A percentile compares a stretch with the other conserved stretches of the same genome.
These are phyloP conservation scores for Corniculantispora saksenae DNA, from an alignment of 2,329 filamentous ascomycete species.

Conservation along the genomic window DNA sequence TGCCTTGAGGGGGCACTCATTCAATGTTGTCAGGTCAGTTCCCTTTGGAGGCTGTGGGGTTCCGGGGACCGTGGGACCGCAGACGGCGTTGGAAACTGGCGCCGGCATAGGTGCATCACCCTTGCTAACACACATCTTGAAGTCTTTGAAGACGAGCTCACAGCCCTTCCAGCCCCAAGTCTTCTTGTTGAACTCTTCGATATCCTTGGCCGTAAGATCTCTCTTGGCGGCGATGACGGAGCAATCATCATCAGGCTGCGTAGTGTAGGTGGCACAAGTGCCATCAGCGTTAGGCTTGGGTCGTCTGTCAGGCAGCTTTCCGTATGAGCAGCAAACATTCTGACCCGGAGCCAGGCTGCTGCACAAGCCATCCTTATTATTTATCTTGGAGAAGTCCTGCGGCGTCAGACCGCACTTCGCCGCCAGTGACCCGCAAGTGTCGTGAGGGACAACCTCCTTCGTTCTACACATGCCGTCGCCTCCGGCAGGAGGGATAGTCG, in stretches of 20 bases:
- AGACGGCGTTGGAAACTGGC: conserved; percentile 28
- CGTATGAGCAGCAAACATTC: conserved; percentile 38
- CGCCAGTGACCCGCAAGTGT: conserved; percentile 39
- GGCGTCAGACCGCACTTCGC: conserved; percentile 37
- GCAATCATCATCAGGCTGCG: conserved; percentile 38
- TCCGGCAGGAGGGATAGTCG: conserved; percentile 23
- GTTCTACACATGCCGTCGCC: conserved; percentile 30
- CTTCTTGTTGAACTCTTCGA: conserved; percentile 39
- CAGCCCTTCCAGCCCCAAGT: conserved; percentile 43
- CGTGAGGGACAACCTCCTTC: conserved; percentile 32
- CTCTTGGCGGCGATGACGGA: conserved; percentile 33
- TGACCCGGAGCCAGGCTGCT: conserved; percentile 32
- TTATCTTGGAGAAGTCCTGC: conserved; percentile 37
- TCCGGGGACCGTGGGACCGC: conserved; percentile 47
- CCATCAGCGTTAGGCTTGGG: conserved; percentile 36
- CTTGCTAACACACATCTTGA: conserved; percentile 32
- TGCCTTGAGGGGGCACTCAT: conserved; percentile 47
- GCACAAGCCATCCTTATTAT: conserved; percentile 31
- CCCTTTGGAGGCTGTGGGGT: conserved; percentile 35
- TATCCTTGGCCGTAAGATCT: conserved; percentile 36
- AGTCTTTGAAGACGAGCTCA: conserved; percentile 23
- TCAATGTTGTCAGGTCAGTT: conserved; percentile 39
- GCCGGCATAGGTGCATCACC: conserved; percentile 33
- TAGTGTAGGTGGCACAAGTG: conserved; percentile 30
- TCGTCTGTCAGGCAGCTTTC: conserved; percentile 36